Percentiles rank a stretch among this genome's conserved stretches.
Conservation (phyloP, 768 basidiomycete genomes). For the Heimioporus sp. region DNA sequence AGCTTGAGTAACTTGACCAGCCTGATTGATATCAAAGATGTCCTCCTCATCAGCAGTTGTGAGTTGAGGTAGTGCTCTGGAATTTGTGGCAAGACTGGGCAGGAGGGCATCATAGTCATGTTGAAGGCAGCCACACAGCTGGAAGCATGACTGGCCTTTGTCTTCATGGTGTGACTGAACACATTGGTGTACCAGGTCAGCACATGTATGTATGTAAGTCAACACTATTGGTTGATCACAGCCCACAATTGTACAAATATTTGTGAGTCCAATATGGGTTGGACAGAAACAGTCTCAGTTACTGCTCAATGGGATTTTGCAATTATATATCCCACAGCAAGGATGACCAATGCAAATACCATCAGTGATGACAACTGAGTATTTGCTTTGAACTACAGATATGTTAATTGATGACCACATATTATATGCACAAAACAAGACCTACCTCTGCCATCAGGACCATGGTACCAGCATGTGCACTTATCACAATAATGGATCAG, state of each 20-base stretch:
- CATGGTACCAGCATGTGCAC: not conserved
- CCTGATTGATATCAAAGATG: not conserved
- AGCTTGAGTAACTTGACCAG: not conserved
- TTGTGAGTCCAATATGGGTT: rapidly evolving
- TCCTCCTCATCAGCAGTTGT: not conserved
- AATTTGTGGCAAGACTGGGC: not conserved
- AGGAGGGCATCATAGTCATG: not conserved
- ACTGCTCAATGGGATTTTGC: not conserved
- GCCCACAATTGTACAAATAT: not conserved
- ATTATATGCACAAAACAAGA: no score
- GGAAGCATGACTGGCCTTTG: slow-evolving; percentile 2
- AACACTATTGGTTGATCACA: not conserved
- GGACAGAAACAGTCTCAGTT: not conserved
- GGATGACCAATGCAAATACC: slow-evolving; percentile 5
- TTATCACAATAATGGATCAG: slow-evolving; percentile 1
- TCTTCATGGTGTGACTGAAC: not conserved
- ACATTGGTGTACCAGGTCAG: not conserved
- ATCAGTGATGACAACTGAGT: not conserved
- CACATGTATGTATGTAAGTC: not conserved
- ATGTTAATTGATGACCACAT: no score
- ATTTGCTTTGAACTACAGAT: not conserved
- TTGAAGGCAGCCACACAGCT: not conserved
- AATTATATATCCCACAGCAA: not conserved
- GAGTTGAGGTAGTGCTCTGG: not conserved
- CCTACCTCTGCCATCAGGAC: not conserved